Conservation (phyloP, 495 filamentous ascomycete species). For the Penicilliopsis zonata region DNA sequence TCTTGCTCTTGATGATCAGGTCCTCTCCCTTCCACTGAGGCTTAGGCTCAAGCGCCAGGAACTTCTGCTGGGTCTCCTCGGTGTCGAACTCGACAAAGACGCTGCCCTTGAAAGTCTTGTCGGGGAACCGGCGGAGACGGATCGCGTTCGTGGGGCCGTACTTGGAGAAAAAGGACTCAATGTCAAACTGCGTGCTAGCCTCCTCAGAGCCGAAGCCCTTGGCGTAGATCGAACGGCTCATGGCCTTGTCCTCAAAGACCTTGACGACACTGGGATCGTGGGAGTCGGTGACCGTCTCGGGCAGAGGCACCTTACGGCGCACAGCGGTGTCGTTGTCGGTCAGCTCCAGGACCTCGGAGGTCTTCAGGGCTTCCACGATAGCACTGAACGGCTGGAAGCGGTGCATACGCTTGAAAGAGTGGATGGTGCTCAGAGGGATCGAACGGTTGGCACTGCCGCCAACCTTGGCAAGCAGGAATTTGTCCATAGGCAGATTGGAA, state of each 20-base stretch:
- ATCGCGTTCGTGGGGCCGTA: constrained; percentile 73
- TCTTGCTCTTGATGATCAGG: constrained; percentile 71
- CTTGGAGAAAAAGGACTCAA: constrained; percentile 80
- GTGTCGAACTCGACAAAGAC: constrained; percentile 85
- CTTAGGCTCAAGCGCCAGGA: constrained; percentile 66
- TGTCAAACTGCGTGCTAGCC: constrained; percentile 71
- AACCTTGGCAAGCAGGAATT: constrained; percentile 67
- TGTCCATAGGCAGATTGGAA: constrained; percentile 78
- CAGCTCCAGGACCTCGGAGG: constrained; percentile 57
- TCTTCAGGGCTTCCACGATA: constrained; percentile 69
- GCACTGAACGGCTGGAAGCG: constrained; percentile 75
- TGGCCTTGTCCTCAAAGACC: constrained; percentile 45
- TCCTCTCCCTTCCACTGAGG: constrained; percentile 67
- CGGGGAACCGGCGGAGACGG: constrained; percentile 66
- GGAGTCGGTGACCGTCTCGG: constrained; percentile 28
- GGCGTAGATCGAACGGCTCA: constrained; percentile 53
- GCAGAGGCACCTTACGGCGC: constrained; percentile 60
- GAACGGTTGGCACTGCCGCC: constrained; percentile 68
- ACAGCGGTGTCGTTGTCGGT: constrained; percentile 54
- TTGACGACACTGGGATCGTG: constrained; percentile 33
- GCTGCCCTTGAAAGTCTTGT: constrained; percentile 76
- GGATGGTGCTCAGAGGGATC: constrained; percentile 61
- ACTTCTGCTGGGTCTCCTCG: constrained; percentile 62
- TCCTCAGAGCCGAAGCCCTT: constrained; percentile 93
- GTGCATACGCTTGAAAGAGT: constrained; percentile 86